Conservation (phyloP, 2,329 filamentous ascomycete species). For the Camillea tinctor region DNA sequence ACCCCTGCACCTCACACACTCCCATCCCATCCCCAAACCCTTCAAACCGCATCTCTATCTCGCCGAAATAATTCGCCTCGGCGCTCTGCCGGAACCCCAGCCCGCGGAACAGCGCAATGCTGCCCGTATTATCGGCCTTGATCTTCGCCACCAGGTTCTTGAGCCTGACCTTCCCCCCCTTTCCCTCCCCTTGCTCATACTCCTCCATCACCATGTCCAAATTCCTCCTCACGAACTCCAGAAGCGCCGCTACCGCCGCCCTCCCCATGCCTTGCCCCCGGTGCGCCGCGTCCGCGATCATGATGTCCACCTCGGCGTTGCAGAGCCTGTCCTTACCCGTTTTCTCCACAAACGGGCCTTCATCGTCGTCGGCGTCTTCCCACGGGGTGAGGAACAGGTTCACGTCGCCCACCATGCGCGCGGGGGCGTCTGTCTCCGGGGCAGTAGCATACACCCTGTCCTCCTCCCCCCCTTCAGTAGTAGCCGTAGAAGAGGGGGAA, state of each 20-base stretch:
- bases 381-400: conserved; percentile 74
- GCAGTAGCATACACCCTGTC: conserved; percentile 35
- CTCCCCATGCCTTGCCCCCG: conserved; percentile 26
- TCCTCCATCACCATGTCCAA: conserved; percentile 55
- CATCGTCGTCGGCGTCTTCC: conserved; percentile 46
- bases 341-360: conserved; percentile 21
- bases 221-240: conserved; percentile 64
- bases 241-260: conserved; percentile 61
- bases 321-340: conserved; percentile 26
- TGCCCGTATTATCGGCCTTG: conserved; percentile 53
- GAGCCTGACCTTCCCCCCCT: conserved; percentile 27
- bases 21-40: conserved; percentile 19
- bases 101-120: conserved; percentile 50
- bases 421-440: conserved; percentile 59
- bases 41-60: conserved; percentile 50
- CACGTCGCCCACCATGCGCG: conserved; percentile 69
- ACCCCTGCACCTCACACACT: conserved; percentile 4
- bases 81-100: conserved; percentile 54
- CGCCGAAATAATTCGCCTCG: conserved; percentile 58
- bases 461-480: not conserved
- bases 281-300: conserved; percentile 28
- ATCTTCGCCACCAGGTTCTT: conserved; percentile 58
- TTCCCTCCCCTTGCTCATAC: conserved; percentile 36
- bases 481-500: no score
- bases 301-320: conserved; percentile 33